A percentile compares a stretch with the other conserved stretches of the same genome.
Evolutionary conservation across 768 basidiomycete genomes (phyloP).

Genomic region (Chalciporus piperatus): DNA sequence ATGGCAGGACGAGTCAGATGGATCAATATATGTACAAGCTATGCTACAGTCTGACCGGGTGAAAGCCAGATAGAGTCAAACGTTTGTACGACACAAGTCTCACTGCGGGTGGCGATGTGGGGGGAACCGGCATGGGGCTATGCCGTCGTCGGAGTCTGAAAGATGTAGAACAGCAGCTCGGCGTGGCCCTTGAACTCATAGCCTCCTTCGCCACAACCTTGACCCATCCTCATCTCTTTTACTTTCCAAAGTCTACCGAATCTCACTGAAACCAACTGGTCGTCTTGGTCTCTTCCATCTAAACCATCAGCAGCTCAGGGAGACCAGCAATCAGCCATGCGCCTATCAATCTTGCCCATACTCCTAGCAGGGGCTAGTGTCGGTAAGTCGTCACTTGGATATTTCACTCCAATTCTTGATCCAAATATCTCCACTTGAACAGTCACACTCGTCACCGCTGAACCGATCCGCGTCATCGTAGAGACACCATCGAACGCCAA

Average conservation of each 20-base stretch:
- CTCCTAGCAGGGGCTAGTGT: constrained; percentile 36
- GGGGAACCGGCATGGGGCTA: not conserved
- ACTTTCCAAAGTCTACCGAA: not conserved
- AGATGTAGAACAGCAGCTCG: constrained; percentile 3
- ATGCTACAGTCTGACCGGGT: too few relatives aligned
- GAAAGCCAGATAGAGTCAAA: too few relatives aligned
- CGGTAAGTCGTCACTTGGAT: constrained; percentile 21
- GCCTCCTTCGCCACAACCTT: not conserved
- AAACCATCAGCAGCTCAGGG: too few relatives aligned
- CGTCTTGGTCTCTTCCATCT: too few relatives aligned
- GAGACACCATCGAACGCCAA: constrained; percentile 27
- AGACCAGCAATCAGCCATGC: constrained; percentile 27
- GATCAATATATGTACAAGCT: too few relatives aligned
- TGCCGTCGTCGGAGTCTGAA: constrained; percentile 24
- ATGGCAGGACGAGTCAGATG: too few relatives aligned
- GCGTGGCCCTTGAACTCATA: not conserved
- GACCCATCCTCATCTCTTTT: not conserved
- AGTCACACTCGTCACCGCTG: constrained; percentile 42
- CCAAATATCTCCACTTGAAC: constrained; percentile 4
- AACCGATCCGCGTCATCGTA: constrained; percentile 48
- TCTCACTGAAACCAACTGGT: too few relatives aligned
- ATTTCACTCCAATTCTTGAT: not conserved
- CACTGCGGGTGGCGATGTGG: not conserved
- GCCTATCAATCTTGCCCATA: constrained; percentile 35
- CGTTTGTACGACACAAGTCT: too few relatives aligned